Base-by-base conservation (phyloP, 2,329 filamentous ascomycete genomes). In the Claviceps humidiphila region DNA sequence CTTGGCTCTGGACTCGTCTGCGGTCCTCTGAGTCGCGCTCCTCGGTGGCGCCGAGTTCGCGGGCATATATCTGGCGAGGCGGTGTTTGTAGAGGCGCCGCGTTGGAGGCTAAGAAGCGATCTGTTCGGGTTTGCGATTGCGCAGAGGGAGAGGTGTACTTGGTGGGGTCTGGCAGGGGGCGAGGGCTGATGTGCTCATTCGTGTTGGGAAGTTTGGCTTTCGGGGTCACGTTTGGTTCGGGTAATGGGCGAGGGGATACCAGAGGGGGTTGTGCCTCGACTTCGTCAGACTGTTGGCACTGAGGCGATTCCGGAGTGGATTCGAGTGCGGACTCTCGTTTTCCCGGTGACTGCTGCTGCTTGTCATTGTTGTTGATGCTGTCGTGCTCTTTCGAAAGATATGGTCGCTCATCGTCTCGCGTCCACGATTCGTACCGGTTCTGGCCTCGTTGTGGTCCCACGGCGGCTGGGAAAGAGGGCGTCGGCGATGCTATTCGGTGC, bases 1-100 rank as follows among this genome's bases (percentile, higher is more conserved):
- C 66, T 61, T 85, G 81, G 11, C 77, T 73, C 50, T 78, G 74
- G 1, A 69, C 67, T 13, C 82, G 80, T 3, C 79, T 75, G 24
- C 77, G 74, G 61, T 84, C 80, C 60, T 85, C 81, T 14, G 69
- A 73, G 52, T 82, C 77, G 45, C 76, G 80, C 66, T 87, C 82
- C 11, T 77, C 75, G 2, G 78, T 77, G 2, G 72, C 74, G 2
- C 72, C 75, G 0, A 81, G 68, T 61, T 78, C 75, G 48, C 74
- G 74, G 5, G 77, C 68, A 60, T 83, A 81, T 1, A 73, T 75
- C 22, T 74, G 70, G 53, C 73, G 71, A 5, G 72, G 58, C 1
- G 67, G 59, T 1, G 63, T 57, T 8, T 60, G 62, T 3, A 66
- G 51, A 0, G 82, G 77, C 0, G 76, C 70, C 0, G 77, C 72